Base-by-base conservation (phyloP, 2,329 filamentous ascomycete genomes). In the Exophiala dermatitidis region DNA sequence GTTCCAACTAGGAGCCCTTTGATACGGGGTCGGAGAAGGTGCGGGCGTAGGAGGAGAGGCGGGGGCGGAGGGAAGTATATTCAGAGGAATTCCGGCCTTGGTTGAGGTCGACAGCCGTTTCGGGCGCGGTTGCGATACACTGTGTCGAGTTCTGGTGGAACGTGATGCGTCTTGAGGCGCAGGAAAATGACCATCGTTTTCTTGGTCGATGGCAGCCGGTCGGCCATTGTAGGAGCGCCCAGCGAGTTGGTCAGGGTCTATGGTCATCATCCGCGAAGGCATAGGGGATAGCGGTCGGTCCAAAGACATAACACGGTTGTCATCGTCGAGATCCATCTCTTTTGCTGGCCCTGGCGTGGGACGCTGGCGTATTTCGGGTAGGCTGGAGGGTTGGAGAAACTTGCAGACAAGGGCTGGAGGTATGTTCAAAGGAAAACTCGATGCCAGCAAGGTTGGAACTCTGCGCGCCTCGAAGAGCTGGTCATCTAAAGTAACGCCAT, bases 41-140 rank as follows among this genome's bases (percentile, higher is more conserved):
- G 82, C 82, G 7, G 82, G 82, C n/a, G 82, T 85, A 10, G 82
- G 82, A 60, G 82, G 82, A 46, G 81, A 84, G 8, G 81, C 79
- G 19, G 82, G 81, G 50, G 81, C 80, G 4, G 82, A 84, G 12
- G 81, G 80, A 5, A 83, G 74, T n/a, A 82, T 76, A 62, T 77
- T 82, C 58, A 79, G 74, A 33, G 80, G 78, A 57, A 83, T 76
- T 19, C 71, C 72, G 36, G 77, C 69, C 57, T 59, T 61, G 26
- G 36, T 57, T 30, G 60, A 54, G 2, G 58, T 59, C 29, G 61
- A 62, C 38, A 62, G 47, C 19, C 61, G 52, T 52, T 60, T 63
- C 2, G 59, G 53, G n/a, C 57, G 54, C 12, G 47, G 48, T 53
- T 63, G 64, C 38, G 68, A 60, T 46, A 67, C 56, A 34, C 61